phyloP scores from a whole-genome alignment of 768 basidiomycete genomes.

The Tylopilus rubrobrunneus region DNA sequence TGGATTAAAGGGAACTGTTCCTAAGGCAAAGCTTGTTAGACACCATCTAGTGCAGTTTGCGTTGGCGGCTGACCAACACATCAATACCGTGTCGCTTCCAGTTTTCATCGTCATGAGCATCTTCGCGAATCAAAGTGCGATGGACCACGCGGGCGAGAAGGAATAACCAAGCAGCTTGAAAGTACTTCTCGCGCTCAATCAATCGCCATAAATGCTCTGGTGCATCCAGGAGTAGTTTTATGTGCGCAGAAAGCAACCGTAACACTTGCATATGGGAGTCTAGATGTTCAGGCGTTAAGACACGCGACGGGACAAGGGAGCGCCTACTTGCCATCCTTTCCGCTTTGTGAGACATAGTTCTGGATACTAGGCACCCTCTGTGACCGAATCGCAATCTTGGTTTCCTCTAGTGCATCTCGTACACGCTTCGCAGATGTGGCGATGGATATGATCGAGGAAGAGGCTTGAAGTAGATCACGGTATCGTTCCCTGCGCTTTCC shows the following conservation, averaged over 20 bases:
- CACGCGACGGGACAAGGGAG: not conserved
- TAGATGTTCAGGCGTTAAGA: constrained; percentile 22
- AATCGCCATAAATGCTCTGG: constrained; percentile 90
- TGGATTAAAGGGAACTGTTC: constrained; percentile 85
- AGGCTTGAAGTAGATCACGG: constrained; percentile 81
- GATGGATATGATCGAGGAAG: constrained; percentile 78
- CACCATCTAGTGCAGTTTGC: not conserved
- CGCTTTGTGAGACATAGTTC: constrained; percentile 34
- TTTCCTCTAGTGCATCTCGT: constrained; percentile 57
- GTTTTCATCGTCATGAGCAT: constrained; percentile 58
- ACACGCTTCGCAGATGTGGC: constrained; percentile 66
- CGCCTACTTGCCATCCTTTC: constrained; percentile 41
- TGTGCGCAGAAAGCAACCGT: constrained; percentile 78
- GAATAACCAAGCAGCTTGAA: constrained; percentile 86
- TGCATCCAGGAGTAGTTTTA: constrained; percentile 88
- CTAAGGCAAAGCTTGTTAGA: constrained; percentile 35
- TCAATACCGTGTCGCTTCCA: constrained; percentile 61
- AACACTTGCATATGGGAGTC: constrained; percentile 66
- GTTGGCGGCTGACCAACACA: constrained; percentile 44
- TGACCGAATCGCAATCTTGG: constrained; percentile 48
- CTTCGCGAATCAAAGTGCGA: constrained; percentile 61
- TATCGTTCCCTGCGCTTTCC: constrained; percentile 83
- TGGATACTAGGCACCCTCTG: constrained; percentile 45
- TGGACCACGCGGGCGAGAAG: constrained; percentile 83
- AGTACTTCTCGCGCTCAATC: constrained; percentile 73